phyloP scores from a whole-genome alignment of 805 yeast genomes.

The Wickerhamiella alocasiicola region DNA sequence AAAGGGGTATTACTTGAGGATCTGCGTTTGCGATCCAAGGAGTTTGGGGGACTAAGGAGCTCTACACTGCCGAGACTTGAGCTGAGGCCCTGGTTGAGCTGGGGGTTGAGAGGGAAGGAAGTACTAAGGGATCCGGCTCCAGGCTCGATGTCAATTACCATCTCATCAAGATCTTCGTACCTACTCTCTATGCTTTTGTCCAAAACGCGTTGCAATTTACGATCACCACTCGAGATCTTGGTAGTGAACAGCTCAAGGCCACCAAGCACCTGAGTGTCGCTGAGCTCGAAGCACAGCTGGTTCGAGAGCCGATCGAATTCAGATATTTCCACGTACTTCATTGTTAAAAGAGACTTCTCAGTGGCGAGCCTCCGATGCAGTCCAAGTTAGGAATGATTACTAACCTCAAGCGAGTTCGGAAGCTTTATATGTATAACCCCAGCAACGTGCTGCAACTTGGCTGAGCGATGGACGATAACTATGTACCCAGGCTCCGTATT shows the following conservation, averaged over 20 bases:
- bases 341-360: constrained; percentile 3
- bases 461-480: neutral
- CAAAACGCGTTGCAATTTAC: constrained; percentile 75
- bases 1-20: constrained; percentile 45
- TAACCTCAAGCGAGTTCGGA: no score
- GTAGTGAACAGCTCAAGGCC: constrained; percentile 92
- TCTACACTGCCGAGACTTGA: constrained; percentile 6
- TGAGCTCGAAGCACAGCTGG: constrained; percentile 64
- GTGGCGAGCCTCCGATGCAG: neutral
- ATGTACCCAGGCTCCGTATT: neutral
- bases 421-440: no score
- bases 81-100: constrained; percentile 15
- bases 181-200: constrained; percentile 62
- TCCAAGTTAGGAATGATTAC: constrained; percentile 7
- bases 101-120: constrained; percentile 13
- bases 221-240: constrained; percentile 81
- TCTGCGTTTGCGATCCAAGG: constrained; percentile 15
- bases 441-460: no score
- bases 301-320: constrained; percentile 88
- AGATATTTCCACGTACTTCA: constrained; percentile 78
- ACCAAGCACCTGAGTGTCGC: constrained; percentile 67
- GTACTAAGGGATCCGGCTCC: constrained; percentile 13
- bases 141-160: constrained; percentile 7
- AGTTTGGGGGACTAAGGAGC: constrained; percentile 20
- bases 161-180: constrained; percentile 8